phyloP scores from a whole-genome alignment of 208 protist species.

The Trypanosoma congolense region DNA sequence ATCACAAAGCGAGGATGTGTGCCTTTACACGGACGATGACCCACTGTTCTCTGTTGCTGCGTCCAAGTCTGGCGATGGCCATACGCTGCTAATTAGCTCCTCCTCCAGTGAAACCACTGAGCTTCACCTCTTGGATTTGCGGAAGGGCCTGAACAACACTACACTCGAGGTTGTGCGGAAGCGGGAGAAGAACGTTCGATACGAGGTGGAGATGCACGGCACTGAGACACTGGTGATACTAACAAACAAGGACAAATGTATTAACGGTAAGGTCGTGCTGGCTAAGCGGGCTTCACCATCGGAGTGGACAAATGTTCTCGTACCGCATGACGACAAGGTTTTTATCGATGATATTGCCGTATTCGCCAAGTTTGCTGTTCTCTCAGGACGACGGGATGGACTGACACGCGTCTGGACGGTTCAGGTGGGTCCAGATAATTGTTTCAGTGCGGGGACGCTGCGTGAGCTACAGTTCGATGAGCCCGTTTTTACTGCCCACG shows the following conservation, averaged over 20 bases:
- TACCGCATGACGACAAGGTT: constrained; percentile 39
- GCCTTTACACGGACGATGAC: constrained; percentile 75
- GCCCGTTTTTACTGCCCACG: constrained; percentile 59
- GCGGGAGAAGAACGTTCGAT: constrained; percentile 77
- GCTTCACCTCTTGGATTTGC: constrained; percentile 69
- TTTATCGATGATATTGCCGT: constrained; percentile 55
- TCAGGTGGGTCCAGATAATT: constrained; percentile 27
- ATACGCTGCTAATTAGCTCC: constrained; percentile 60
- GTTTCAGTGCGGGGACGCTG: constrained; percentile 29
- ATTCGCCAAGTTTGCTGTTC: constrained; percentile 55
- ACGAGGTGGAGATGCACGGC: constrained; percentile 74
- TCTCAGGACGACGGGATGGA: constrained; percentile 58
- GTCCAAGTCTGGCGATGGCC: constrained; percentile 53
- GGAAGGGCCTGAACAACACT: constrained; percentile 45
- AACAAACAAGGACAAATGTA: constrained; percentile 70
- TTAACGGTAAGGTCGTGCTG: constrained; percentile 77
- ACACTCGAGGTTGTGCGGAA: constrained; percentile 58
- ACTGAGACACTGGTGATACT: constrained; percentile 61
- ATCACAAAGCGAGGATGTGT: constrained; percentile 66
- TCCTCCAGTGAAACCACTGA: constrained; percentile 76
- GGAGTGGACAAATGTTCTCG: constrained; percentile 48
- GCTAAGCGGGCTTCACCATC: constrained; percentile 32
- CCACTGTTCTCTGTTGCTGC: constrained; percentile 57
- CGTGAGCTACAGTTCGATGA: constrained; percentile 65
- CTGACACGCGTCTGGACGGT: constrained; percentile 82